Base-by-base conservation (phyloP, 2,329 filamentous ascomycete species). In the Botryosphaeria dothidea region DNA sequence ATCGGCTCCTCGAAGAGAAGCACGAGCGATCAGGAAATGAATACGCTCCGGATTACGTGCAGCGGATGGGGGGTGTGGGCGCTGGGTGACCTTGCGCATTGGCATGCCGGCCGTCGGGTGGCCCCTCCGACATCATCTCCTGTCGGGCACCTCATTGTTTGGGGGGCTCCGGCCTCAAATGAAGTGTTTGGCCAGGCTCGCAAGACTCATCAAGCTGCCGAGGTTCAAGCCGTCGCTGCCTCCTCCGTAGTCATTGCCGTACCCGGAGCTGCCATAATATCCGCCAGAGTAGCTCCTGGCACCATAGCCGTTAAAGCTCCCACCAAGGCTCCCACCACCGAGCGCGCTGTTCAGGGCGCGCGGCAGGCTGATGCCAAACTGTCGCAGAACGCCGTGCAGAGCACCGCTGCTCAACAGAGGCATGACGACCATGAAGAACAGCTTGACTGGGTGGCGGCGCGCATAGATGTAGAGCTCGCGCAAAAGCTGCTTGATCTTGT, bases 391-490 rank as follows among this genome's bases (percentile, higher is more conserved):
- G 52, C 90, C 91, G 8, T 89, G 89, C 69, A 97, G 80, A 29
- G 92, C 90, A 34, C 94, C 94, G 60, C 92, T 92, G 1, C 90
- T 93, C 72, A 97, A 82, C 65, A 98, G 84, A 9, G 94, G 94
- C 85, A 97, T 88, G 72, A 97, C 85, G 68, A 97, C 90, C 67
- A 93, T 86, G 81, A 97, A 91, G 81, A 97, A 91, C 54, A 96
- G 91, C 80, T 96, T 96, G 74, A 92, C 80, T 0, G 93, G 94
- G 80, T 97, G 90, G 41, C 88, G 85, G 75, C 92, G 90, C 72
- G 92, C 90, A 80, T 94, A 96, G 75, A 89, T 86, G 75, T 90
- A 83, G 8, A 97, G 87, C 75, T 96, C 89, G 72, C 90, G 90
- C 65, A 97, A 81, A 67, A 97, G 86, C 48, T 90, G 88, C 74